A percentile compares a stretch with the other conserved stretches of the same genome.
Evolutionary conservation across 306 rosid species (phyloP).

Genomic region (Astragalus glycyphyllos): DNA sequence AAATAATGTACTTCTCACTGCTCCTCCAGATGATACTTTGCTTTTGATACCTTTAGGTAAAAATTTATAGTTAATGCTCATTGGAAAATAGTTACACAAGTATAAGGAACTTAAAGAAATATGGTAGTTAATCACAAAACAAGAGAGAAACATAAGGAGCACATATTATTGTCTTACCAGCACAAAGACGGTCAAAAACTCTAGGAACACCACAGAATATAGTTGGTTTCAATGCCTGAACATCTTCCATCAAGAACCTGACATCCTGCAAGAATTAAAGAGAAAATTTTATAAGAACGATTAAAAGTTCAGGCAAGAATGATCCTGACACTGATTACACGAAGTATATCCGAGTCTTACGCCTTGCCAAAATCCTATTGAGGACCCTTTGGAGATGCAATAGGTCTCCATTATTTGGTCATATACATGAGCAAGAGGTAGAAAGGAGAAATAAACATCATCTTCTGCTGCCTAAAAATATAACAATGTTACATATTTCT

Average conservation of each 20-base stretch:
- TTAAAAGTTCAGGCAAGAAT: constrained; percentile 40
- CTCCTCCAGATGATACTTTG: constrained; percentile 76
- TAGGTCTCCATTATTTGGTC: constrained; percentile 85
- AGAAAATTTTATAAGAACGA: constrained; percentile 8
- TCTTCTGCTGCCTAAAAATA: constrained; percentile 44
- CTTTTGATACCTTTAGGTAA: constrained; percentile 56
- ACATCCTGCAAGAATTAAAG: constrained; percentile 66
- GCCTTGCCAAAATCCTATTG: constrained; percentile 63
- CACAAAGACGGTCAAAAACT: constrained; percentile 77
- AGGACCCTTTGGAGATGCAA: constrained; percentile 75
- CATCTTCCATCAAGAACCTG: constrained; percentile 80
- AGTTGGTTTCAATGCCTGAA: constrained; percentile 78
- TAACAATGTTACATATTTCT: constrained; percentile 5
- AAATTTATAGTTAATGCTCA: constrained; percentile 19
- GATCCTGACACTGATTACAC: constrained; percentile 10
- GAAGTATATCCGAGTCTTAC: constrained; percentile 51
- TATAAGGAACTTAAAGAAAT: constrained; percentile 5
- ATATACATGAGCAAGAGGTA: constrained; percentile 82
- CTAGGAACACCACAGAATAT: constrained; percentile 94
- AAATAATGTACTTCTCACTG: constrained; percentile 62
- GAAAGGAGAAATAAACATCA: constrained; percentile 64
- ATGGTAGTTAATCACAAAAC: neutral
- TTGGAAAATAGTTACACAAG: neutral
- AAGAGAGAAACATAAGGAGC: neutral
- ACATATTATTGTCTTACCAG: constrained; percentile 49